phyloP scores from a whole-genome alignment of 2,329 filamentous ascomycete species.

The Hypoxylon sp. region DNA sequence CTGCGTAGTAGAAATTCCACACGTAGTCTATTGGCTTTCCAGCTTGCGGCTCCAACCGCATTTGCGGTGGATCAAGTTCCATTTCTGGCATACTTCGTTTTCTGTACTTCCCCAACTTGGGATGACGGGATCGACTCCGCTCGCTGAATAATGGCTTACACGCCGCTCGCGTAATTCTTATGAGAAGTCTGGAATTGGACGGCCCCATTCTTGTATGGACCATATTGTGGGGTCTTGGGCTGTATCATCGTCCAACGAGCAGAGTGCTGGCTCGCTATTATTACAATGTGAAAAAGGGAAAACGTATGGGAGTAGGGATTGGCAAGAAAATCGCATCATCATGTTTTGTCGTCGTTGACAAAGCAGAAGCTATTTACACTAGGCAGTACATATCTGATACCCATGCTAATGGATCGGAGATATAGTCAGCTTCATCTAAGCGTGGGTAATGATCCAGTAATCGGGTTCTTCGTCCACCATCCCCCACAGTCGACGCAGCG shows the following conservation, averaged over 20 bases:
- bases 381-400: too few relatives aligned
- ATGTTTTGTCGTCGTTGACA: conserved; percentile 31
- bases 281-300: too few relatives aligned
- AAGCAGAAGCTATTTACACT: conserved; percentile 7
- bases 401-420: background rate
- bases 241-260: background rate
- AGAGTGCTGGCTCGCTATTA: conserved; percentile 5
- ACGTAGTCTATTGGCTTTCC: conserved; percentile 14
- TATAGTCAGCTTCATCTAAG: conserved; percentile 33
- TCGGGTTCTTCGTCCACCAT: background rate
- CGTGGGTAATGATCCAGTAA: conserved; percentile 28
- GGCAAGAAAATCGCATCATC: conserved; percentile 4
- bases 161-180: conserved; percentile 38
- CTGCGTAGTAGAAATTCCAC: too few relatives aligned
- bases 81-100: conserved; percentile 13
- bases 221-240: conserved; percentile 3
- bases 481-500: conserved; percentile 13
- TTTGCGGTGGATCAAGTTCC: conserved; percentile 4
- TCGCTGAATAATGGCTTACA: conserved; percentile 42
- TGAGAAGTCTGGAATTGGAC: conserved; percentile 19
- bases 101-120: conserved; percentile 20
- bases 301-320: conserved; percentile 4
- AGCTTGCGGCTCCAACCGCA: conserved; percentile 27
- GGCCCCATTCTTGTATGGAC: conserved; percentile 17
- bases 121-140: conserved; percentile 19